A percentile compares a stretch with the other conserved stretches of the same genome.
phyloP scores from a whole-genome alignment of 2,329 filamentous ascomycete genomes.

The Fusarium aywerte region DNA sequence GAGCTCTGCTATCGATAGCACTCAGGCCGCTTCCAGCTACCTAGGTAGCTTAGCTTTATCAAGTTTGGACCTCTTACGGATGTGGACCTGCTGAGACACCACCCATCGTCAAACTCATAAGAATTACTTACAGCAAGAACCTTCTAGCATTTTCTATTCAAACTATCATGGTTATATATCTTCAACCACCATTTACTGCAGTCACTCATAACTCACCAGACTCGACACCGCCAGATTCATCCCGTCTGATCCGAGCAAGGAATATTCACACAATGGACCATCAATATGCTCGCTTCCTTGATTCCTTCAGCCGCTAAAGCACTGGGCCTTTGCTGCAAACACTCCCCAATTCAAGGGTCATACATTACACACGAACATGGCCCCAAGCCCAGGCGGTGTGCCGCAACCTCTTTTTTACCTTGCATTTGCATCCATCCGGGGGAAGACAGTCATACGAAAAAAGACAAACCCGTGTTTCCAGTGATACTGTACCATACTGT shows the following conservation, averaged over 20 bases:
- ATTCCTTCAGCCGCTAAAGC: constrained; percentile 38
- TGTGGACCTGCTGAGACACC: no score
- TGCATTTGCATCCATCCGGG: constrained; percentile 9
- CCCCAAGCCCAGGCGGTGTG: constrained; percentile 43
- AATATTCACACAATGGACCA: constrained; percentile 20
- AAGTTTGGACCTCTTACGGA: background rate
- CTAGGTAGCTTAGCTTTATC: no score
- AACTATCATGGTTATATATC: background rate
- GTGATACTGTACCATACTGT: constrained; percentile 16
- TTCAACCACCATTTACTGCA: background rate
- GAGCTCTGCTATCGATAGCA: constrained; percentile 33
- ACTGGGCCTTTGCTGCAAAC: constrained; percentile 37
- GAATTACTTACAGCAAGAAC: background rate
- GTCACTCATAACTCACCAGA: background rate
- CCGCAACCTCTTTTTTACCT: constrained; percentile 30
- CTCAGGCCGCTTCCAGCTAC: constrained; percentile 19
- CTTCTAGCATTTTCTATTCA: background rate
- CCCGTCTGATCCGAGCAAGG: constrained; percentile 21
- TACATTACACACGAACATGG: constrained; percentile 33
- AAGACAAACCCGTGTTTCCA: constrained; percentile 32
- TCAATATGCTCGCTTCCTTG: constrained; percentile 26
- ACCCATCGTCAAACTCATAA: no score
- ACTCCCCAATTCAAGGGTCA: constrained; percentile 35
- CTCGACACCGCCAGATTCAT: constrained; percentile 22
- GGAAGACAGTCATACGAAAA: constrained; percentile 36